phyloP scores from a whole-genome alignment of 2,329 filamentous ascomycete genomes.

The Clonostachys solani region DNA sequence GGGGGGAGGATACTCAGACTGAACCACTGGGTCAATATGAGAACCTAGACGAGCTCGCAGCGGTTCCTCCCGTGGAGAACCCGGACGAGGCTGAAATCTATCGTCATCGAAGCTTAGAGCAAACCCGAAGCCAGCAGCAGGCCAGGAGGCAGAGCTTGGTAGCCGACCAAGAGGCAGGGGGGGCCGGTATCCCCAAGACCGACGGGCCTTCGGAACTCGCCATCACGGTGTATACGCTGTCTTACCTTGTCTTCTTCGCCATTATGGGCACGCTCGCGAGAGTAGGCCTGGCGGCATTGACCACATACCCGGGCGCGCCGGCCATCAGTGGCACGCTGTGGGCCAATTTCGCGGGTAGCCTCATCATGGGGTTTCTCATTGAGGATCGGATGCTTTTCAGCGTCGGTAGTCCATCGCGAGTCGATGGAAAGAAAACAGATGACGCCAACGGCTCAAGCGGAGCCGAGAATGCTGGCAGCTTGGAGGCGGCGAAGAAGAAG shows the following conservation, averaged over 20 bases:
- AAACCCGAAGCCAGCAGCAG: slow-evolving; percentile 4
- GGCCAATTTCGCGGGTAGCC: slow-evolving; percentile 80
- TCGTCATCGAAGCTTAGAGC: slow-evolving; percentile 8
- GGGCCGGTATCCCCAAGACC: background rate
- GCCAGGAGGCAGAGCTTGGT: background rate
- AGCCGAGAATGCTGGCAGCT: slow-evolving; percentile 11
- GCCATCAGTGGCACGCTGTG: slow-evolving; percentile 73
- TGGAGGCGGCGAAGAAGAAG: slow-evolving; percentile 45
- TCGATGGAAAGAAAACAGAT: slow-evolving; percentile 12
- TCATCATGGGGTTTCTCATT: slow-evolving; percentile 80
- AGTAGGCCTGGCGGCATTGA: slow-evolving; percentile 74
- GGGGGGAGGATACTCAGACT: slow-evolving; percentile 1
- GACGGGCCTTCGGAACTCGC: slow-evolving; percentile 34
- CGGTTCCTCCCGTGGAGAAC: slow-evolving; percentile 17
- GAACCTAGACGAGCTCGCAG: slow-evolving; percentile 37
- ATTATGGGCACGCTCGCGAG: slow-evolving; percentile 80
- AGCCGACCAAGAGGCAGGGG: background rate
- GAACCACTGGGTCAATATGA: slow-evolving; percentile 22
- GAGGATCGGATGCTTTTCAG: slow-evolving; percentile 77
- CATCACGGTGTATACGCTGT: slow-evolving; percentile 66
- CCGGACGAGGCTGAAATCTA: slow-evolving; percentile 5
- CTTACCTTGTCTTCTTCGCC: slow-evolving; percentile 82
- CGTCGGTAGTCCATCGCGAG: slow-evolving; percentile 45
- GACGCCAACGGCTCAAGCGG: slow-evolving; percentile 25
- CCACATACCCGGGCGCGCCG: slow-evolving; percentile 73